Percentiles rank a stretch among this genome's conserved stretches.
phyloP scores from a whole-genome alignment of 306 rosid genomes.

The Oxytropis ochrocephala region DNA sequence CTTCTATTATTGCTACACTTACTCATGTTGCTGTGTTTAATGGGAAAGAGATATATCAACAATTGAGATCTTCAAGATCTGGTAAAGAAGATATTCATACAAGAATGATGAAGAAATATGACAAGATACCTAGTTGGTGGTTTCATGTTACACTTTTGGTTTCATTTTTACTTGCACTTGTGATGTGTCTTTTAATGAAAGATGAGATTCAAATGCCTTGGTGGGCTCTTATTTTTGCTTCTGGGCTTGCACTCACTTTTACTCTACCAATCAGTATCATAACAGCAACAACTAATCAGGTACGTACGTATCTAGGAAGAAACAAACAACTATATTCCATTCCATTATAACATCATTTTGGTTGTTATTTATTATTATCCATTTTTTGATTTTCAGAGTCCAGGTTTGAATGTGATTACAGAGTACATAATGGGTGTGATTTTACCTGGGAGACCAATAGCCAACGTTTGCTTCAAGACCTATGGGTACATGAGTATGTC shows the following conservation, averaged over 20 bases:
- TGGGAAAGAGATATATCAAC: slow-evolving; percentile 49
- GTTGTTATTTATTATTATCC: neutral
- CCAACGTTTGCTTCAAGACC: slow-evolving; percentile 72
- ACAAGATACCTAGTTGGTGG: slow-evolving; percentile 65
- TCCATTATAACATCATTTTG: neutral
- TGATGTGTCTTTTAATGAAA: slow-evolving; percentile 33
- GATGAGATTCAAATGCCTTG: slow-evolving; percentile 60
- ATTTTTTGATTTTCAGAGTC: slow-evolving; percentile 30
- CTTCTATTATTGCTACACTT: slow-evolving; percentile 47
- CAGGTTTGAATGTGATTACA: slow-evolving; percentile 57
- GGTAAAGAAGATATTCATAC: slow-evolving; percentile 56
- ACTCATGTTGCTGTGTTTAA: slow-evolving; percentile 59
- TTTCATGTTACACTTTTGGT: slow-evolving; percentile 36
- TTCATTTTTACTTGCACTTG: slow-evolving; percentile 37
- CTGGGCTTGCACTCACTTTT: slow-evolving; percentile 28
- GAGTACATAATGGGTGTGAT: slow-evolving; percentile 67
- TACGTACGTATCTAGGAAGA: neutral
- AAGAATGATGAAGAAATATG: slow-evolving; percentile 58
- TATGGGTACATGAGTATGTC: slow-evolving; percentile 65
- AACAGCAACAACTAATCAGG: slow-evolving; percentile 61
- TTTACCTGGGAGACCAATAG: slow-evolving; percentile 58
- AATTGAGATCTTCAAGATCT: slow-evolving; percentile 31
- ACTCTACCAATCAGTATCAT: slow-evolving; percentile 61
- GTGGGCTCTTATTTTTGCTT: slow-evolving; percentile 70
- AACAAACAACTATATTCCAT: neutral